Evolutionary conservation across 805 yeast species (phyloP), one percentile per base, ranked within the genome.

Genomic region (Yarrowia sp.): DNA sequence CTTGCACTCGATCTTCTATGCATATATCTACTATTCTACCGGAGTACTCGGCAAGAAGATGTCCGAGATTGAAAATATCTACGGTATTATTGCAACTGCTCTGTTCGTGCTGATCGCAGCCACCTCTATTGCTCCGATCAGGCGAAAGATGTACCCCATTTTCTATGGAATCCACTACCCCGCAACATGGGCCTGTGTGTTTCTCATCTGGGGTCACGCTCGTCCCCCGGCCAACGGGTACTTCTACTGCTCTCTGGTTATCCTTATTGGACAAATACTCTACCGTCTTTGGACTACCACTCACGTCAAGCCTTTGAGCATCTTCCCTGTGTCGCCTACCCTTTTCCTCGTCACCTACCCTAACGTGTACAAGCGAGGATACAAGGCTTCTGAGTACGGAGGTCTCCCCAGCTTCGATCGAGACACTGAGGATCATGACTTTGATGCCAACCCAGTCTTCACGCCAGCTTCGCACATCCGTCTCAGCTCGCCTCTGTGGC

Each of bases 81-180:
- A 82, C 69, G 98, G 98, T 0, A 81, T 92, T 71, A 69, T 83
- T 2, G 90, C 95, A 0, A 75, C 90, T 73, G n/a, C 74, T 0
- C 85, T 88, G 2, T 89, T 92, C 68, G 28, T 84, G 0, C 65
- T 84, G 6, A 86, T 93, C 41, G 81, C 82, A 0, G 64, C 90
- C 5, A 85, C 96, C 0, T 90, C 97, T 0, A 69, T 91, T 46
- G 85, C 84, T 66, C 78, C 76, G 30, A 72, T 89, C 26, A 81
- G 98, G 69, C 80, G 89, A 65, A 68, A 76, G 11, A 79, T 78
- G 62, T 93, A 89, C 76, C 82, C 81, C 66, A 54, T 84, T 0
- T 93, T 93, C 69, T 92, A 84, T 72, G 76, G 81, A 62, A 76
- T 83, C 52, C 98, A 93, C 76, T 89, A 91, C 68, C 70, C 85